Evolutionary conservation across 345 rosid species (phyloP), one percentile per base, ranked within the genome.

Genomic region (Erysimum cheiranthoides): DNA sequence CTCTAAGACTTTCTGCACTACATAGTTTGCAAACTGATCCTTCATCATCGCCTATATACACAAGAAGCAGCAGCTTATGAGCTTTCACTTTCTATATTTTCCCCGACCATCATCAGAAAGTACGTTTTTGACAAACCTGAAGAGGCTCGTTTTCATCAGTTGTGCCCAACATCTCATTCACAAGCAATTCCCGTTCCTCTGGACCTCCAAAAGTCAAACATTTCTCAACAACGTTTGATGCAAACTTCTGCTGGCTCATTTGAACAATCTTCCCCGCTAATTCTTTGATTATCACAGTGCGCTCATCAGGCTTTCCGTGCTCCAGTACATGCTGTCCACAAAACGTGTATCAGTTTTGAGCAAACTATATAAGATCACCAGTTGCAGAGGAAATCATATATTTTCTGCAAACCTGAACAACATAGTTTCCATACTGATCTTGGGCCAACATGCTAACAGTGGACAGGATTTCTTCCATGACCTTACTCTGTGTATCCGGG

Each of bases 201-300:
- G 88, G 86, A 67, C 87, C 83, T 72, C 98, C 96, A 80, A 90
- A 94, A 54, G 89, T 82, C 62, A 94, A 69, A 74, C 98, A 94
- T 79, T 94, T 94, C 80, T 94, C 98, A 49, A 94, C 82, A 65
- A 94, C 98, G 66, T 94, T 94, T 6, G 98, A 94, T n/a, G 98
- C 98, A 81, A 94, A 94, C 83, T 94, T 94, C 75, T 94, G 98
- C 81, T 94, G 98, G 73, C 98, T 94, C 98, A 94, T 94, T 68
- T 85, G 89, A 75, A 94, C 95, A 32, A 94, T 90, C 82, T 88
- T 90, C 70, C 97, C 98, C 9, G 92, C 84, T 65, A 94, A 67
- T 66, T 89, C 89, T 78, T 76, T 86, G 42, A 94, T 88, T 74
- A 94, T 89, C 38, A 84, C 79, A 16, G 97, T 74, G 31, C 98